Conservation (phyloP, 192 early-diverging fungal genomes). For the Spinellus fusiger region DNA sequence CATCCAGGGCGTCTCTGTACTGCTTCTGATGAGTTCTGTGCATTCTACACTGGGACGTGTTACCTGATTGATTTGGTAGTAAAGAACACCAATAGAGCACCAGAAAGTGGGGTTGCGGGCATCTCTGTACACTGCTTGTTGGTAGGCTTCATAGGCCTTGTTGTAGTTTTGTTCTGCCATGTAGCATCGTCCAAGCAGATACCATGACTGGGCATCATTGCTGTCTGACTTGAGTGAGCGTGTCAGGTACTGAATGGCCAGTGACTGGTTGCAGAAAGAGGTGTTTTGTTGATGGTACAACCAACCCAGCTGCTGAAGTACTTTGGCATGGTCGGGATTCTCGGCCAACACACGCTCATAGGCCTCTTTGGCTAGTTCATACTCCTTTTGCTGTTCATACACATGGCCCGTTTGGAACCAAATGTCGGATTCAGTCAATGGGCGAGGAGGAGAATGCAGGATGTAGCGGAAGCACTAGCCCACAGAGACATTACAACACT, state of each 20-base stretch:
- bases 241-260: constrained; percentile 75
- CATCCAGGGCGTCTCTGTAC: constrained; percentile 94
- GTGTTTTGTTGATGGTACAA: constrained; percentile 89
- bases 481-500: background rate
- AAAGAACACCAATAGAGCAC: constrained; percentile 98
- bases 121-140: constrained; percentile 94
- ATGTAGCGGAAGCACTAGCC: constrained; percentile 87
- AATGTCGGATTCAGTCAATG: constrained; percentile 91
- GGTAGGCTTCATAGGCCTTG: constrained; percentile 96
- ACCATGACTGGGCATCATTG: constrained; percentile 90
- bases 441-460: constrained; percentile 75
- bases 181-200: constrained; percentile 91
- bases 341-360: constrained; percentile 88
- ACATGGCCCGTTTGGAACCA: constrained; percentile 98
- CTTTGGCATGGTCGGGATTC: constrained; percentile 91
- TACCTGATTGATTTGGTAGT: constrained; percentile 91
- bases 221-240: constrained; percentile 81
- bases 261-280: constrained; percentile 76
- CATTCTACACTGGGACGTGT: background rate
- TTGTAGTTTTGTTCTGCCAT: constrained; percentile 94
- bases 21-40: constrained; percentile 15
- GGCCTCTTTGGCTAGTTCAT: constrained; percentile 70
- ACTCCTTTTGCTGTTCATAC: constrained; percentile 92
- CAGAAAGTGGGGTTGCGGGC: constrained; percentile 93
- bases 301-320: constrained; percentile 94